A percentile compares a stretch with the other conserved stretches of the same genome.
Evolutionary conservation across 805 yeast species (phyloP).

Genomic region (Kazachstania bromeliacearum): DNA sequence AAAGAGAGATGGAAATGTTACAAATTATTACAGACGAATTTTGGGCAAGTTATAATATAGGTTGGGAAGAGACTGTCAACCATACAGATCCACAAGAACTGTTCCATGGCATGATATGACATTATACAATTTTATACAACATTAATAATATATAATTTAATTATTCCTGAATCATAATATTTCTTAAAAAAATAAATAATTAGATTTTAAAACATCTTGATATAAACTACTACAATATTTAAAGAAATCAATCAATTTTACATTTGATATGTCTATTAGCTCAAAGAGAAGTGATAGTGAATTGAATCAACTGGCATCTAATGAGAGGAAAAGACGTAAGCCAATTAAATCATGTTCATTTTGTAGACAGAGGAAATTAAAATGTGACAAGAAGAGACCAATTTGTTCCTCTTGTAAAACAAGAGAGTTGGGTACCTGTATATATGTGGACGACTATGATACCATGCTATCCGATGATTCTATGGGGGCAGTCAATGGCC

Average conservation of each 20-base stretch:
- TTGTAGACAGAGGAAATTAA: conserved; percentile 23
- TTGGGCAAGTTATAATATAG: conserved; percentile 14
- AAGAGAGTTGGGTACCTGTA: conserved; percentile 12
- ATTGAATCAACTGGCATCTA: neutral
- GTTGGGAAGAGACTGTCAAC: conserved; percentile 11
- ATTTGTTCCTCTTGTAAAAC: conserved; percentile 21
- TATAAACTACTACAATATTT: too few species aligned
- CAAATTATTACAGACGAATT: conserved; percentile 14
- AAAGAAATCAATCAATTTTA: too few species aligned
- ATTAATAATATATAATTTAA: too few species aligned
- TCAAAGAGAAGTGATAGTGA: too few species aligned
- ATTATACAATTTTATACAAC: too few species aligned
- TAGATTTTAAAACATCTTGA: too few species aligned
- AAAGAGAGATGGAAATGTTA: conserved; percentile 8
- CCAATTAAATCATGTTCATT: conserved; percentile 21
- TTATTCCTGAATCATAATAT: too few species aligned
- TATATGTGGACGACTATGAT: conserved; percentile 6
- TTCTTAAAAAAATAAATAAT: too few species aligned
- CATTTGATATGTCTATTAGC: too few species aligned
- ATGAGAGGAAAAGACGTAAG: conserved; percentile 10
- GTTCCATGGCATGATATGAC: conserved; percentile 1
- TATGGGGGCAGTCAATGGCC: neutral
- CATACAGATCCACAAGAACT: conserved; percentile 3
- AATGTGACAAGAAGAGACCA: conserved; percentile 24
- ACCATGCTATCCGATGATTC: too few species aligned